phyloP scores from a whole-genome alignment of 2,329 filamentous ascomycete genomes.

The Colletotrichum musae region DNA sequence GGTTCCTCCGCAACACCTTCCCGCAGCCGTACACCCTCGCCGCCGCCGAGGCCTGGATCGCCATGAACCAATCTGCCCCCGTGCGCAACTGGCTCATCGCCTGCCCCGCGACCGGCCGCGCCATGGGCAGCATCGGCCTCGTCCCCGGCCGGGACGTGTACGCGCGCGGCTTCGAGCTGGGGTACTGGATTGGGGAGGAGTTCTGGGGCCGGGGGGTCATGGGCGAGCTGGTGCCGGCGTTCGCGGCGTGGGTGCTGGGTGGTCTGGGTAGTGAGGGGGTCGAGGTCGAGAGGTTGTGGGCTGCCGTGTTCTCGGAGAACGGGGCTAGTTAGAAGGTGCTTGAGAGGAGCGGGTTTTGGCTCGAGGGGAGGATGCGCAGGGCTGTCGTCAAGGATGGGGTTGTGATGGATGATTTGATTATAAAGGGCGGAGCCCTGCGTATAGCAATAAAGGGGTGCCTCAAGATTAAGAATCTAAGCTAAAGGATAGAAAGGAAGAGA shows the following conservation, averaged over 20 bases:
- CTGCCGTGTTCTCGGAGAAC: conserved; percentile 55
- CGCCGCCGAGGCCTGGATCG: conserved; percentile 56
- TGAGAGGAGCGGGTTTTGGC: conserved; percentile 56
- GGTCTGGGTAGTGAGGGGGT: conserved; percentile 45
- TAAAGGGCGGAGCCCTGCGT: too few species aligned
- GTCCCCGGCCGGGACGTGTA: conserved; percentile 55
- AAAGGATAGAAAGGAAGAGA: too few species aligned
- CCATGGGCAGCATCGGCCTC: conserved; percentile 60
- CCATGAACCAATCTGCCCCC: conserved; percentile 21
- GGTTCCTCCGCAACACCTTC: conserved; percentile 60
- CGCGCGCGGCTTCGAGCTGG: conserved; percentile 61
- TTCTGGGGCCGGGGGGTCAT: conserved; percentile 63
- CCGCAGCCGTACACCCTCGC: conserved; percentile 61
- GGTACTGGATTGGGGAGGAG: conserved; percentile 61
- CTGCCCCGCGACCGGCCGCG: conserved; percentile 18
- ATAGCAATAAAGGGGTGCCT: too few species aligned
- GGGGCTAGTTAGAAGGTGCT: conserved; percentile 58
- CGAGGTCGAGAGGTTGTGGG: conserved; percentile 59
- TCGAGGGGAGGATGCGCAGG: conserved; percentile 60
- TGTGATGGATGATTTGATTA: conserved; percentile 53
- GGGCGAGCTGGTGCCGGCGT: conserved; percentile 55
- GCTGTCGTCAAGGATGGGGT: conserved; percentile 59
- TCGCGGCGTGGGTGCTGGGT: conserved; percentile 62
- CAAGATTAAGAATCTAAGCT: too few species aligned
- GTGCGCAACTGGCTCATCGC: conserved; percentile 28